Base-by-base conservation (phyloP, 2,329 filamentous ascomycete genomes). In the Cladosporium sp. region DNA sequence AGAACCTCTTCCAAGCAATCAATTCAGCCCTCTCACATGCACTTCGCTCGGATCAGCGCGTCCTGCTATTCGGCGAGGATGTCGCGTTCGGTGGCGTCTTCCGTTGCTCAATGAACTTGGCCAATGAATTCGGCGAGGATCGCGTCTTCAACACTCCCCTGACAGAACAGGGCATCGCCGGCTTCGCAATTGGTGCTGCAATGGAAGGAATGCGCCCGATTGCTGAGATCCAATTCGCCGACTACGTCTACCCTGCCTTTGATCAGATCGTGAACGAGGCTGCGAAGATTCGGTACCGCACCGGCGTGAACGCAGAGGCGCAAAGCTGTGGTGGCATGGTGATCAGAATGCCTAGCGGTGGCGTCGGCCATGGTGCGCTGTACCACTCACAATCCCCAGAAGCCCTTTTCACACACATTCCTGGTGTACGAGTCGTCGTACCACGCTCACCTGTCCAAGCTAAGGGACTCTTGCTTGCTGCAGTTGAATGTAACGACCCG, bases 21-120 rank as follows among this genome's bases (percentile, higher is more conserved):
- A 97, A 97, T 71, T 86, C 93, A 63, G 92, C 93, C 10, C 80
- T 99, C 20, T 84, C 89, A 20, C 89, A 88, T 59, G 90, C 93
- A 22, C 81, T 99, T 25, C 84, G 88, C 15, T 84, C 87, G 35
- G 92, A 97, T 66, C 90, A 96, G 62, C 86, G 87, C 17, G 91
- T 96, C 20, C 78, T 97, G 57, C 81, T 99, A 9, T 99, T 99
- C 68, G 94, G 94, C 40, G 94, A 99, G 74, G 94, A 99, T 70
- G 91, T 99, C 7, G 90, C 94, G 13, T 99, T 99, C 66, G 94
- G 94, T 40, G 94, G 94, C 55, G 94, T 99, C 15, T 99, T 99
- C 70, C 84, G 94, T 57, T 58, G 90, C 32, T 67, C 65, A 6
- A 93, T 94, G 85, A 90, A 92, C 66, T 81, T 99, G 15, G 86